Evolutionary conservation across 2,329 filamentous ascomycete species (phyloP).

Genomic region (Ophiostoma tasmaniense): DNA sequence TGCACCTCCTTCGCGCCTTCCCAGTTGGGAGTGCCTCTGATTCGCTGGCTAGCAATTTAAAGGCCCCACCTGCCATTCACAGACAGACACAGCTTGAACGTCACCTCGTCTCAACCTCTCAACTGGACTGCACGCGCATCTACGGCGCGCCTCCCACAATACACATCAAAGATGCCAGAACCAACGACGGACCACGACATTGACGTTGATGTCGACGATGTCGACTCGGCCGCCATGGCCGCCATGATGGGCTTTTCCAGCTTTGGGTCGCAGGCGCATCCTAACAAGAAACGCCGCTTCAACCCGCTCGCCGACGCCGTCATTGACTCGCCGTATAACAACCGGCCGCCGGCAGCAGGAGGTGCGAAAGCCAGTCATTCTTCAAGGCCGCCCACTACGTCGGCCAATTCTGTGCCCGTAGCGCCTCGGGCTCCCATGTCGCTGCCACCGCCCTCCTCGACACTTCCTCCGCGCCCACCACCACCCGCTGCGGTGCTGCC

Average conservation of each 20-base stretch:
- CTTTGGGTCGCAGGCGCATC: conserved; percentile 50
- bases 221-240: conserved; percentile 49
- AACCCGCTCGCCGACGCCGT: conserved; percentile 48
- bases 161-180: not conserved
- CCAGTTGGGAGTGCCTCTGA: not conserved
- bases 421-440: conserved; percentile 3
- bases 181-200: conserved; percentile 11
- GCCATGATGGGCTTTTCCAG: conserved; percentile 64
- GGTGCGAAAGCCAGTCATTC: not conserved
- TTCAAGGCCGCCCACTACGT: not conserved
- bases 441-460: not conserved
- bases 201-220: conserved; percentile 20
- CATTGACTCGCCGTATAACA: conserved; percentile 27
- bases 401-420: conserved; percentile 3
- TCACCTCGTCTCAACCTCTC: not conserved
- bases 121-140: not conserved
- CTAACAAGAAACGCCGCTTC: conserved; percentile 59
- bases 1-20: not conserved
- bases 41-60: not conserved
- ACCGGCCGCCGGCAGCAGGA: conserved; percentile 14
- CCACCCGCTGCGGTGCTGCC: too few species aligned
- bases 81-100: not conserved
- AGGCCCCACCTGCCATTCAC: not conserved
- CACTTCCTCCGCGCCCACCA: not conserved
- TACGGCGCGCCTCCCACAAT: not conserved